Evolutionary conservation across 805 yeast genomes (phyloP).

Genomic region (Yarrowia sp.): DNA sequence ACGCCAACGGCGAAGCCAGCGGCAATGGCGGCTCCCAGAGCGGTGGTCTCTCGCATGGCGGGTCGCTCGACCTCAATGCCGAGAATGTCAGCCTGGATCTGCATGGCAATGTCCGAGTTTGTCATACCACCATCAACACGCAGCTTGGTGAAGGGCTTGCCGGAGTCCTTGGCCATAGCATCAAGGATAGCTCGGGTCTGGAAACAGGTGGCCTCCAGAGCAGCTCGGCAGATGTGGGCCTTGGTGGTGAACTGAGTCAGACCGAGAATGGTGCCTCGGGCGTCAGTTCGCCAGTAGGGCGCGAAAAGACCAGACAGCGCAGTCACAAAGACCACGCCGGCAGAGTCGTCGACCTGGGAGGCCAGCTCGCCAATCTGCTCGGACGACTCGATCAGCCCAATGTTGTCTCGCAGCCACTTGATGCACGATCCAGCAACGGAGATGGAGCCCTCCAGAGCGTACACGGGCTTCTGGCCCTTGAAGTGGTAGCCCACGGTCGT

Average conservation of each 20-base stretch:
- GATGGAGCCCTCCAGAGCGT: conserved; percentile 91
- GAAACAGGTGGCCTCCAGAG: conserved; percentile 91
- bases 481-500: conserved; percentile 92
- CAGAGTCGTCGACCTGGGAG: conserved; percentile 71
- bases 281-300: conserved; percentile 92
- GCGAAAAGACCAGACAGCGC: conserved; percentile 93
- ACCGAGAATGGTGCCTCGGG: conserved; percentile 91
- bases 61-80: conserved; percentile 86
- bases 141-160: conserved; percentile 51
- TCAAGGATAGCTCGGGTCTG: conserved; percentile 87
- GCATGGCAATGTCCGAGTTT: conserved; percentile 84
- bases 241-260: conserved; percentile 90
- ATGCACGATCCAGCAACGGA: conserved; percentile 95
- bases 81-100: conserved; percentile 86
- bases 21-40: conserved; percentile 94
- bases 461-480: conserved; percentile 70
- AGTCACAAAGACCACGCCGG: conserved; percentile 92
- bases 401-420: conserved; percentile 90
- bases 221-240: conserved; percentile 89
- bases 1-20: conserved; percentile 75
- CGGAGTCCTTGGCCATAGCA: conserved; percentile 86
- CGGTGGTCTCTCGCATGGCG: conserved; percentile 83
- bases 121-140: conserved; percentile 95
- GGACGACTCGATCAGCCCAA: conserved; percentile 75
- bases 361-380: conserved; percentile 91